Evolutionary conservation across 768 basidiomycete genomes (phyloP).

Genomic region (Termitomyces heimii): DNA sequence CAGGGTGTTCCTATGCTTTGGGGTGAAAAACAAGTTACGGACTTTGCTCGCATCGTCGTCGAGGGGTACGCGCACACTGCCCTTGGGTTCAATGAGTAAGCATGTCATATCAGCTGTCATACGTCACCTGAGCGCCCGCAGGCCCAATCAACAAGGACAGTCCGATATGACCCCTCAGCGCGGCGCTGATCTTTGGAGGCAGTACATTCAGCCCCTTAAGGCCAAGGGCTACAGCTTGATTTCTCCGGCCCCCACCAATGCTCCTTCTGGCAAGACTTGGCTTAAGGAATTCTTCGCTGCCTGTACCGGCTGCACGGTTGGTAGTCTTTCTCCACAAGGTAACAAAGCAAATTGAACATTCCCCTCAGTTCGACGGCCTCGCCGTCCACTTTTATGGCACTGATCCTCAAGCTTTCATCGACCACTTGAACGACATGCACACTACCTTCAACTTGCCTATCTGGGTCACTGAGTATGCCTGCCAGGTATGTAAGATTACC

Average conservation of each 20-base stretch:
- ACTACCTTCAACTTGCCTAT: constrained; percentile 35
- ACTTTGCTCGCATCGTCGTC: constrained; percentile 42
- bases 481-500: constrained; percentile 34
- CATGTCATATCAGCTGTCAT: neutral
- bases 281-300: constrained; percentile 47
- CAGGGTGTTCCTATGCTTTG: constrained; percentile 65
- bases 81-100: constrained; percentile 75
- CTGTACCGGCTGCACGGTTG: constrained; percentile 49
- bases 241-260: constrained; percentile 65
- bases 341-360: neutral
- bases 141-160: constrained; percentile 64
- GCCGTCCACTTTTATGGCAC: constrained; percentile 71
- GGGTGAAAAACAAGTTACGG: constrained; percentile 45
- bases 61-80: constrained; percentile 44
- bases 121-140: constrained; percentile 20
- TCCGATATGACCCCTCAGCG: constrained; percentile 47
- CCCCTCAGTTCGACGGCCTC: constrained; percentile 43
- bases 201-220: constrained; percentile 55
- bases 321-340: constrained; percentile 19
- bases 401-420: constrained; percentile 38
- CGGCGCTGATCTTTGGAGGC: constrained; percentile 52
- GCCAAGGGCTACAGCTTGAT: constrained; percentile 49
- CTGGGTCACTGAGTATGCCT: constrained; percentile 70
- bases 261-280: constrained; percentile 57
- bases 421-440: constrained; percentile 44